Percentiles rank a stretch among this genome's conserved stretches.
phyloP scores from a whole-genome alignment of 2,329 filamentous ascomycete genomes.

The Zasmidium cellare region DNA sequence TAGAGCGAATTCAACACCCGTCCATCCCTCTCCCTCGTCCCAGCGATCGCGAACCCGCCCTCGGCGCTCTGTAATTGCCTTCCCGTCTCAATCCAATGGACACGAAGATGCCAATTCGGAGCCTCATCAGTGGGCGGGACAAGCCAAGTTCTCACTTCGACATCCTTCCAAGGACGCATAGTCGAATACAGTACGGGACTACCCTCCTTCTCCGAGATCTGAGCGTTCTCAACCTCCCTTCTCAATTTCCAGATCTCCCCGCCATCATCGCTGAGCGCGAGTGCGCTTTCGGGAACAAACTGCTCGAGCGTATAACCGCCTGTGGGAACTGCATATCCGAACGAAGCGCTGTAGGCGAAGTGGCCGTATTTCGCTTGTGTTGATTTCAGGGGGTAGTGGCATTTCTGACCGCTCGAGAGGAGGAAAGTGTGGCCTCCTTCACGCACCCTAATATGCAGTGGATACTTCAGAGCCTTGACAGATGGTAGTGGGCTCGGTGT shows the following conservation, averaged over 20 bases:
- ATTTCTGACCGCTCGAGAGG: slow-evolving; percentile 75
- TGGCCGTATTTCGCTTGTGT: slow-evolving; percentile 80
- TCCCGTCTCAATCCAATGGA: slow-evolving; percentile 60
- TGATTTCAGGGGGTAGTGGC: slow-evolving; percentile 77
- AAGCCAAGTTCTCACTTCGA: slow-evolving; percentile 64
- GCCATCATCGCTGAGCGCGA: slow-evolving; percentile 74
- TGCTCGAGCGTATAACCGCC: slow-evolving; percentile 75
- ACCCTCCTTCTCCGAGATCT: slow-evolving; percentile 58
- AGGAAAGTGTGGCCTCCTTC: slow-evolving; percentile 75
- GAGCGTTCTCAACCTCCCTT: slow-evolving; percentile 64
- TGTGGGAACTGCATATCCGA: slow-evolving; percentile 75
- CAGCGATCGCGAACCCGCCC: slow-evolving; percentile 69
- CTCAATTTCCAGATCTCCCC: slow-evolving; percentile 79
- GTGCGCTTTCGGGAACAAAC: slow-evolving; percentile 71
- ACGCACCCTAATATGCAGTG: slow-evolving; percentile 68
- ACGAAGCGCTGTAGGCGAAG: slow-evolving; percentile 75
- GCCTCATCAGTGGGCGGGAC: slow-evolving; percentile 59
- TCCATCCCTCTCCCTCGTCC: slow-evolving; percentile 61
- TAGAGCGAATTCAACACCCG: slow-evolving; percentile 50
- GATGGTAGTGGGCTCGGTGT: slow-evolving; percentile 54
- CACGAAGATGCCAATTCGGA: slow-evolving; percentile 70
- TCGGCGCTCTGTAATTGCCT: slow-evolving; percentile 70
- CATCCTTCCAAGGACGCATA: slow-evolving; percentile 72
- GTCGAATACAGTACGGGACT: slow-evolving; percentile 64
- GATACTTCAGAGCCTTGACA: slow-evolving; percentile 64